Percentiles rank a stretch among this genome's conserved stretches.
These are phyloP conservation scores for Aspergillus texensis DNA, from an alignment of 2,329 filamentous ascomycete species.

Conservation along the genomic window DNA sequence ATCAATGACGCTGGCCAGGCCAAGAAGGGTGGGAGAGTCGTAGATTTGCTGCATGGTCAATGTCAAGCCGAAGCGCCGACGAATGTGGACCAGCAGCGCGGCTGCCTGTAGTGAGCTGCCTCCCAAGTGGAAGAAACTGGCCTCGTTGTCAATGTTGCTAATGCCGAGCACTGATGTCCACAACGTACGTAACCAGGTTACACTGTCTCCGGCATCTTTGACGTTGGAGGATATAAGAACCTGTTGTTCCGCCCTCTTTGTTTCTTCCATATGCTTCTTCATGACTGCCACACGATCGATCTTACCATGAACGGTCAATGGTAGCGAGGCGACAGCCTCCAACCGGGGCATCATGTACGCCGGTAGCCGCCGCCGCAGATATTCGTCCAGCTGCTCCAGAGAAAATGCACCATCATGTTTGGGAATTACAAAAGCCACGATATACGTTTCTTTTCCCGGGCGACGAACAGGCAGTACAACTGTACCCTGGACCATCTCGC, in stretches of 20 bases:
- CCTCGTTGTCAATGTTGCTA: neutral
- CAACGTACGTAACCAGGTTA: neutral
- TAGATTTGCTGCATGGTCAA: neutral
- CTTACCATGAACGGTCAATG: neutral
- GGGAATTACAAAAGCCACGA: neutral
- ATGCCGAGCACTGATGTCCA: neutral
- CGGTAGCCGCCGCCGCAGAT: neutral
- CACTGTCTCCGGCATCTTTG: neutral
- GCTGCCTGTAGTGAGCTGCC: conserved; percentile 4
- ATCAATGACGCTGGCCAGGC: neutral
- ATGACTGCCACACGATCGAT: neutral
- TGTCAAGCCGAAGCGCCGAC: neutral
- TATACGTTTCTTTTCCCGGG: neutral
- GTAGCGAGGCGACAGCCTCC: neutral
- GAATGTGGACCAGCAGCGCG: neutral
- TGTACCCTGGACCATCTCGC: neutral
- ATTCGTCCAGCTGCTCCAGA: neutral
- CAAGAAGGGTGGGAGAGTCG: neutral
- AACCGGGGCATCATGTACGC: neutral
- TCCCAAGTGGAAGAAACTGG: conserved; percentile 1
- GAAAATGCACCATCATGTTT: neutral
- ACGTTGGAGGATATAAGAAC: neutral
- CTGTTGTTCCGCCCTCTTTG: neutral
- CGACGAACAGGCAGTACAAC: neutral
- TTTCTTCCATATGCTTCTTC: neutral